Conservation (phyloP, 139 green algal species). For the Tetradesmus obliquus region DNA sequence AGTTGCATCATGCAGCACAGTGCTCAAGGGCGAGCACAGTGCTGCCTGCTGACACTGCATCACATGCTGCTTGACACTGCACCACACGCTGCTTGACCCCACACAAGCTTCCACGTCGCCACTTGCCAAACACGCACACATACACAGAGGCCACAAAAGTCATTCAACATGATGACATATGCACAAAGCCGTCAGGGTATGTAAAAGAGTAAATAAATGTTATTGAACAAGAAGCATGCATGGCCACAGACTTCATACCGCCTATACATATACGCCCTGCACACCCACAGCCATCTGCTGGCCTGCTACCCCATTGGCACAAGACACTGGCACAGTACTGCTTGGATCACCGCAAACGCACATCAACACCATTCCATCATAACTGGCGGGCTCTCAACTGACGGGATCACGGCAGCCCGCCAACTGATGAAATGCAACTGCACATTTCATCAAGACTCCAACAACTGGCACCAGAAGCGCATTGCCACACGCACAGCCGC, state of each 20-base stretch:
- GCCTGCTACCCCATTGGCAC: not conserved
- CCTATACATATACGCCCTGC: not conserved
- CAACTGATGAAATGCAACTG: not conserved
- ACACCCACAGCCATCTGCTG: not conserved
- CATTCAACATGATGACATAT: not conserved
- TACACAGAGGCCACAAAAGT: not conserved
- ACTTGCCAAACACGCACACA: not conserved
- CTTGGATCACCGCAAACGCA: not conserved
- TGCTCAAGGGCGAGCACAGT: not conserved
- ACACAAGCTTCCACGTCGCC: not conserved
- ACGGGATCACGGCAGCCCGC: not conserved
- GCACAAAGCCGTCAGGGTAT: not conserved
- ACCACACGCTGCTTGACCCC: not conserved
- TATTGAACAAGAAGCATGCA: not conserved
- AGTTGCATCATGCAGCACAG: not conserved
- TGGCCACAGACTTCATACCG: not conserved
- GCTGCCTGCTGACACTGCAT: not conserved
- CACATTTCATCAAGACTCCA: not conserved
- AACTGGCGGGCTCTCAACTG: not conserved
- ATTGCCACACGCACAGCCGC: not conserved
- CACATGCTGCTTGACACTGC: not conserved
- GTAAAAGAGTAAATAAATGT: slow-evolving; percentile 1
- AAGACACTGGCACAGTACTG: not conserved
- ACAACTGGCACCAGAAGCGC: not conserved
- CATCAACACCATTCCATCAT: not conserved